A percentile compares a stretch with the other conserved stretches of the same genome.
These are phyloP conservation scores for Chlamydomonas reinhardtii DNA, from an alignment of 163 green algal genomes.

Conservation along the genomic window DNA sequence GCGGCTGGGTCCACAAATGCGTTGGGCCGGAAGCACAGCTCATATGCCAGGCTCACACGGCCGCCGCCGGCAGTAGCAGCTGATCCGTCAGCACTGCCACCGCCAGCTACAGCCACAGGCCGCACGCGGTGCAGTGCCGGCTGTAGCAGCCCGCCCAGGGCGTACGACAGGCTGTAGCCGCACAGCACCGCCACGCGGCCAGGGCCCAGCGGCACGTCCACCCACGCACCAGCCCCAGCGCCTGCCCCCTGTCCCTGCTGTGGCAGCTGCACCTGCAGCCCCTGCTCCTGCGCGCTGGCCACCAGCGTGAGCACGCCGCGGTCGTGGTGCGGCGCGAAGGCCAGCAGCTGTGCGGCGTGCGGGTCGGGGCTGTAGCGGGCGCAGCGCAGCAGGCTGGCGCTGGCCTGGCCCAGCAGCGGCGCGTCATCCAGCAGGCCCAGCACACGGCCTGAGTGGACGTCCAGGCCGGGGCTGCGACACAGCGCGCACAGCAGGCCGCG, in stretches of 20 bases:
- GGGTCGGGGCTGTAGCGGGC: not conserved
- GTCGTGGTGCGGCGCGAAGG: slow-evolving; percentile 8
- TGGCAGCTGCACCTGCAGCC: slow-evolving; percentile 11
- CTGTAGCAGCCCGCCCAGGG: not conserved
- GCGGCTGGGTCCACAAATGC: not conserved
- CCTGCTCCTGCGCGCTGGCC: not conserved
- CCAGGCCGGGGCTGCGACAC: not conserved
- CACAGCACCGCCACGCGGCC: not conserved
- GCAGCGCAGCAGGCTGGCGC: not conserved
- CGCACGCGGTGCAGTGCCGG: not conserved
- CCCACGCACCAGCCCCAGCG: not conserved
- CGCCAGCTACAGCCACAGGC: too few species aligned
- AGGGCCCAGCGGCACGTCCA: slow-evolving; percentile 10
- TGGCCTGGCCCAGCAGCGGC: not conserved
- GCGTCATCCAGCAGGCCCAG: not conserved
- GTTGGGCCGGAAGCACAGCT: not conserved
- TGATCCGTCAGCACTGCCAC: not conserved
- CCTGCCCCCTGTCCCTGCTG: not conserved
- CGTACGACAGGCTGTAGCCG: slow-evolving; percentile 10
- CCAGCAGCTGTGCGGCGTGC: too few species aligned
- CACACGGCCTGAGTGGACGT: not conserved
- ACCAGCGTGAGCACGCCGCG: slow-evolving; percentile 18
- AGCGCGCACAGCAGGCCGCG: not conserved
- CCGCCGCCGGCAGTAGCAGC: not conserved
- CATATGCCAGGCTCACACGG: not conserved